Conservation (phyloP, 441 rosid genomes). For the Cnidoscolus chayamansa region DNA sequence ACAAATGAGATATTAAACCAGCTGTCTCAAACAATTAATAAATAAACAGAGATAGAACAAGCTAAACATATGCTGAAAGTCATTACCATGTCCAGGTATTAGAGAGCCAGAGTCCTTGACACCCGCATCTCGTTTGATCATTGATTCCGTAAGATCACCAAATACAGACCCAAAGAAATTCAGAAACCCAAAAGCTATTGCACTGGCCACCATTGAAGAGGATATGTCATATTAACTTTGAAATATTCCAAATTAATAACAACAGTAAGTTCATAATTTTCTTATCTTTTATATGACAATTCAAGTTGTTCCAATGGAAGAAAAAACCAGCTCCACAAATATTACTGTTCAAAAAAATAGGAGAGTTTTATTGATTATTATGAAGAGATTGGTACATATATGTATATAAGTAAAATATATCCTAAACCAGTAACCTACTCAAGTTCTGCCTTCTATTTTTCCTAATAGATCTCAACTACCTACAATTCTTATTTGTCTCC, state of each 20-base stretch:
- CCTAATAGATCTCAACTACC: no score
- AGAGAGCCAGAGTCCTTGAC: slow-evolving; percentile 95
- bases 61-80: slow-evolving; percentile 7
- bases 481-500: no score
- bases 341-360: neutral
- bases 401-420: no score
- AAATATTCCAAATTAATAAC: neutral
- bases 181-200: slow-evolving; percentile 76
- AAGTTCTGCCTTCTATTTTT: no score
- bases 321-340: neutral
- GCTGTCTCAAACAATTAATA: no score
- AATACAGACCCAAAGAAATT: slow-evolving; percentile 88
- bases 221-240: slow-evolving; percentile 20
- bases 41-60: neutral
- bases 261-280: neutral
- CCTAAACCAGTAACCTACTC: no score
- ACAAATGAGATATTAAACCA: no score
- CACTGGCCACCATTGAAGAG: slow-evolving; percentile 45
- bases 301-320: neutral
- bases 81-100: slow-evolving; percentile 92
- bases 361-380: no score
- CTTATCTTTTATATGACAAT: neutral
- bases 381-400: no score
- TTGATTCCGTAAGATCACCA: slow-evolving; percentile 92
- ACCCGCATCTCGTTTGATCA: slow-evolving; percentile 98